Evolutionary conservation across 805 yeast species (phyloP), one percentile per base, ranked within the genome.

Genomic region (Monosporozyma servazzii): DNA sequence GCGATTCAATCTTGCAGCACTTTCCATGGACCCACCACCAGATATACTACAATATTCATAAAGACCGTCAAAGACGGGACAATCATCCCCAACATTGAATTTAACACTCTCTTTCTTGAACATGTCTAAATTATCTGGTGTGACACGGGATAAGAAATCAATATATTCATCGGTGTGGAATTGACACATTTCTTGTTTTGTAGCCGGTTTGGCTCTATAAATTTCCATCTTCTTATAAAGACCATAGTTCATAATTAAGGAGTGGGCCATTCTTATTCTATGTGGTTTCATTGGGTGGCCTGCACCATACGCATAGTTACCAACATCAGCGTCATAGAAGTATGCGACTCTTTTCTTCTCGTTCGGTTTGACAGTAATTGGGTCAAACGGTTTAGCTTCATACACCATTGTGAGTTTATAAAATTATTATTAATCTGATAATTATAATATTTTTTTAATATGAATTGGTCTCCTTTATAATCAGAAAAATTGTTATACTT

Each of bases 271-370:
- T 80, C 98, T 85, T 72, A 93, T 89, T 65, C 99, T 82, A 69
- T 91, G 97, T 23, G 99, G 99, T 67, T 93, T 93, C 99, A 93
- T 93, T 41, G 97, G 97, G 69, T 93, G 99, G 29, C 96, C 96
- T 4, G 96, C 93, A 52, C 98, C 98, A 66, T 93, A 93, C 45
- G 97, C 96, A 70, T 91, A 91, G 72, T 93, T 93, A 36, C 98
- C 98, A 47, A 93, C 96, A 67, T 91, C 99, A 29, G 96, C 80
- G 67, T 84, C 91, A 63, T 84, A 84, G 67, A 85, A 85, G 64
- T 85, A 85, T 0, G 93, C 91, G 30, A 85, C 89, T 42, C 86
- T 70, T 62, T 65, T 57, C 59, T 67, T 67, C 45, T 77, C 78
- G 54, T 71, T 75, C 15, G 83, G 75, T 56, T 75, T 75, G 52